Percentiles rank a stretch among this genome's conserved stretches.
phyloP scores from a whole-genome alignment of 345 rosid species.

The Eucalyptus camaldulensis region DNA sequence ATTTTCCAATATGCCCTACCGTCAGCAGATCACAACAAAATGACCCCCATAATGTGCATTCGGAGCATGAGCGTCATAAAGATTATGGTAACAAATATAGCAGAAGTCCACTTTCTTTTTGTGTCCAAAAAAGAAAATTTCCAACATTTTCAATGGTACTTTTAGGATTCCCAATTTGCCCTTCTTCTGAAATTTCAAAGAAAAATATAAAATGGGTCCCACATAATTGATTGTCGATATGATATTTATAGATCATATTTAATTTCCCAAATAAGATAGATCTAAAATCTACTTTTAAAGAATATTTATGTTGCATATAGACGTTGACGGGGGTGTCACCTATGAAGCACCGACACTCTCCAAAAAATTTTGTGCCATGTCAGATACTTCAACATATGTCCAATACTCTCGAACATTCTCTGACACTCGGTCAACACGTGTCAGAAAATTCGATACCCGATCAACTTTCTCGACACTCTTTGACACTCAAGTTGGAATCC shows the following conservation, averaged over 20 bases:
- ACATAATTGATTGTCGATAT: no score
- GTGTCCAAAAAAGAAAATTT: background rate
- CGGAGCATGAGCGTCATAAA: background rate
- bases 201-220: no score
- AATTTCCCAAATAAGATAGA: no score
- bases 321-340: fast-evolving
- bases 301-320: no score
- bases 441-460: fast-evolving
- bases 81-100: background rate
- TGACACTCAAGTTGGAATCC: no score
- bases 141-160: background rate
- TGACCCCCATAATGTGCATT: background rate
- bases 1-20: background rate
- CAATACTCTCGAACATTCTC: fast-evolving
- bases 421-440: fast-evolving
- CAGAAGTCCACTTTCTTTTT: background rate
- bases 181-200: background rate
- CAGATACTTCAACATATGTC: no score
- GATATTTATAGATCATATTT: no score
- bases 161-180: background rate
- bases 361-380: no score
- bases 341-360: no score
- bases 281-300: no score
- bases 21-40: background rate
- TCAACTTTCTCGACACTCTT: no score